These are phyloP conservation scores for Iberis amara DNA, from an alignment of 441 rosid species.

Conservation along the genomic window DNA sequence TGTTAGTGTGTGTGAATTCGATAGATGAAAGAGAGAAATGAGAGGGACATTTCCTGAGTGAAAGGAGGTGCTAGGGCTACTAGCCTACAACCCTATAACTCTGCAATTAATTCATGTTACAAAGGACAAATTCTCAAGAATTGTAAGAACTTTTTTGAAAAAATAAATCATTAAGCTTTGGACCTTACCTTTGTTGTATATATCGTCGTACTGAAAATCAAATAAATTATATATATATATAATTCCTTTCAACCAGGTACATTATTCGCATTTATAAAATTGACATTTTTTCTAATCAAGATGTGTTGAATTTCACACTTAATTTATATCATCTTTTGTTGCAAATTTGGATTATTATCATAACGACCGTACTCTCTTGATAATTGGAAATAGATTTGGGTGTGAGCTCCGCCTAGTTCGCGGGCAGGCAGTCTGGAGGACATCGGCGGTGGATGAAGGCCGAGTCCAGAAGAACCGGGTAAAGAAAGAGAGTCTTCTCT, in stretches of 20 bases:
- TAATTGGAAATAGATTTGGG: too few relatives aligned
- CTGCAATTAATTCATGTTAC: conserved; percentile 31
- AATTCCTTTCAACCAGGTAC: not conserved
- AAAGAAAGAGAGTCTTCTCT: too few relatives aligned
- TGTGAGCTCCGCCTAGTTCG: too few relatives aligned
- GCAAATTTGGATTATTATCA: too few relatives aligned
- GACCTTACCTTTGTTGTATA: conserved; percentile 2
- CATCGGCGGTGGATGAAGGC: too few relatives aligned
- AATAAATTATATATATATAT: not conserved
- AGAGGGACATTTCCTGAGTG: conserved; percentile 39
- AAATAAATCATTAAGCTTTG: conserved; percentile 13
- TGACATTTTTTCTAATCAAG: too few relatives aligned
- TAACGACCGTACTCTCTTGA: too few relatives aligned
- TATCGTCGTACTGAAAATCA: conserved; percentile 8
- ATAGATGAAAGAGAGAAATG: conserved; percentile 31
- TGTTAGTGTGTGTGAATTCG: conserved; percentile 16
- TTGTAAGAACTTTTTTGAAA: not conserved
- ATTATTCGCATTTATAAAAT: not conserved
- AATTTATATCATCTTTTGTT: too few relatives aligned
- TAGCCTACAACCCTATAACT: conserved; percentile 30
- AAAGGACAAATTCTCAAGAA: conserved; percentile 25
- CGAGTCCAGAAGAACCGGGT: too few relatives aligned
- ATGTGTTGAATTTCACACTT: too few relatives aligned
- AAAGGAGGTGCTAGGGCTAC: conserved; percentile 37
- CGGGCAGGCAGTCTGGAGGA: too few relatives aligned